These are phyloP conservation scores for Gigaspora rosea DNA, from an alignment of 192 early-diverging fungal genomes.

Conservation along the genomic window DNA sequence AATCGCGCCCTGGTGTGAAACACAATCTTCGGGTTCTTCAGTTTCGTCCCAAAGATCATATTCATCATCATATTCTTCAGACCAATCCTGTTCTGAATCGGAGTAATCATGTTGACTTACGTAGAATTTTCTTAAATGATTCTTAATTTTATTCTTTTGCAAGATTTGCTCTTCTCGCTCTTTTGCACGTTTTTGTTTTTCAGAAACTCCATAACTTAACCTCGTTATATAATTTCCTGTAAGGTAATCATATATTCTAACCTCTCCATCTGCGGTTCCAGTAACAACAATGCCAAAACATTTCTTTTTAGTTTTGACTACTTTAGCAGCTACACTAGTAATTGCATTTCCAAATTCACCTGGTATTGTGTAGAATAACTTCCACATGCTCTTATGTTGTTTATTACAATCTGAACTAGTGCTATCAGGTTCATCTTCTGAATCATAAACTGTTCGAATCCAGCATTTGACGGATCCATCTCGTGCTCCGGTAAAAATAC, in stretches of 20 bases:
- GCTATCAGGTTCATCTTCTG: background rate
- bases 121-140: background rate
- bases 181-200: slow-evolving; percentile 11
- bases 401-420: background rate
- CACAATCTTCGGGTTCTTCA: slow-evolving; percentile 6
- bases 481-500: slow-evolving; percentile 21
- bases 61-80: background rate
- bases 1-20: slow-evolving; percentile 15
- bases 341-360: slow-evolving; percentile 15
- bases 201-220: slow-evolving; percentile 15
- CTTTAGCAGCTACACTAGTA: slow-evolving; percentile 24
- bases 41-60: background rate
- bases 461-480: background rate
- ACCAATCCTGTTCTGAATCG: background rate
- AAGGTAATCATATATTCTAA: slow-evolving; percentile 24
- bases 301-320: slow-evolving; percentile 12
- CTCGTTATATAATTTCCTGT: slow-evolving; percentile 8
- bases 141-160: background rate
- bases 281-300: slow-evolving; percentile 23
- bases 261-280: slow-evolving; percentile 26
- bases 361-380: slow-evolving; percentile 17
- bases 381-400: slow-evolving; percentile 21
- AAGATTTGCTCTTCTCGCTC: background rate
- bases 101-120: background rate
- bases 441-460: background rate